These are phyloP conservation scores for Saitozyma sp. DNA, from an alignment of 768 basidiomycete species.

Conservation along the genomic window DNA sequence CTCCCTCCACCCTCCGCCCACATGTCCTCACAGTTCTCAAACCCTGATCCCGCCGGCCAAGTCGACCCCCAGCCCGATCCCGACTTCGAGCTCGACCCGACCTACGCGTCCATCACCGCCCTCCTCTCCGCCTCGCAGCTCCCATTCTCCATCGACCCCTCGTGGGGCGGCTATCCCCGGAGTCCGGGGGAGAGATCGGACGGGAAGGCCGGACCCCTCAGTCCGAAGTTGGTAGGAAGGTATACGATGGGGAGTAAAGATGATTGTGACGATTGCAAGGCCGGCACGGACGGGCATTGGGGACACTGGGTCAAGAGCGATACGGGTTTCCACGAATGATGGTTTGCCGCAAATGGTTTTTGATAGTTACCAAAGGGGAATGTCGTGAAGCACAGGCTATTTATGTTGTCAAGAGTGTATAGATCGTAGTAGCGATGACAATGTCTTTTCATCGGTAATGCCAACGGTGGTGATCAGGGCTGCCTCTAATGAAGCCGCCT, in stretches of 20 bases:
- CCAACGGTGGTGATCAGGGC: too few species aligned
- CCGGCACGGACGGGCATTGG: not conserved
- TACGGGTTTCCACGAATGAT: too few species aligned
- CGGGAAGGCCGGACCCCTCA: not conserved
- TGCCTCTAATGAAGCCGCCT: too few species aligned
- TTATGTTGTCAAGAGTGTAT: too few species aligned
- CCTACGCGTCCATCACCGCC: conserved; percentile 10
- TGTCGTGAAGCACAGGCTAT: too few species aligned
- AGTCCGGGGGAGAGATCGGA: conserved; percentile 4
- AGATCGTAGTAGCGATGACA: too few species aligned
- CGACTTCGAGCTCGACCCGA: not conserved
- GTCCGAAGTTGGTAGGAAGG: not conserved
- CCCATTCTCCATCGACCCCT: not conserved
- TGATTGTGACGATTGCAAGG: not conserved
- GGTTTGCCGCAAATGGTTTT: too few species aligned
- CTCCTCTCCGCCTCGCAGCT: conserved; percentile 3
- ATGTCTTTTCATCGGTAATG: too few species aligned
- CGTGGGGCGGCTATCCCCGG: not conserved
- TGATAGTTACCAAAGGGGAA: too few species aligned
- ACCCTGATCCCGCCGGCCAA: not conserved
- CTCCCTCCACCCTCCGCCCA: not conserved
- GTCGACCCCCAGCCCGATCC: not conserved
- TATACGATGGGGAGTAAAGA: conserved; percentile 1
- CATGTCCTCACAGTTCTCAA: not conserved
- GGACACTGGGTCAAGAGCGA: conserved; percentile 1